Conservation (phyloP, 768 basidiomycete species). For the Lentinula edodes region DNA sequence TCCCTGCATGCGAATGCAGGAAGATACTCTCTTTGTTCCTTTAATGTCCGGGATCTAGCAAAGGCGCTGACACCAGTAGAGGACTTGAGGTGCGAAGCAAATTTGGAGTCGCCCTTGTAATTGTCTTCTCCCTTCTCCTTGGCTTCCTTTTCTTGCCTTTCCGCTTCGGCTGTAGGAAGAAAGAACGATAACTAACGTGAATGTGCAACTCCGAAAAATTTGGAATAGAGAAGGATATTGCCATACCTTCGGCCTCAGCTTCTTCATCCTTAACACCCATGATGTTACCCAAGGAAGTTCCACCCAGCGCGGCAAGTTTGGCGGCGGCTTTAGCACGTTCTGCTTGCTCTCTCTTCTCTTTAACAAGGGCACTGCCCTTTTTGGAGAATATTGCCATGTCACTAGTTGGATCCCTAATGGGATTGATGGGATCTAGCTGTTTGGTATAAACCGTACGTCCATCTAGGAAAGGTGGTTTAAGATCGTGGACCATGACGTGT, state of each 20-base stretch:
- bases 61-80: constrained; percentile 77
- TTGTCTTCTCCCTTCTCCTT: constrained; percentile 53
- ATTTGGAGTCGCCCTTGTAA: constrained; percentile 95
- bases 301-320: constrained; percentile 87
- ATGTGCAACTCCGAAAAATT: constrained; percentile 59
- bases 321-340: constrained; percentile 96
- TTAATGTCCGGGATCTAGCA: constrained; percentile 75
- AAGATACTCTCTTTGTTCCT: constrained; percentile 93
- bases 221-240: constrained; percentile 12
- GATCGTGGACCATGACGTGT: constrained; percentile 94
- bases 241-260: constrained; percentile 84
- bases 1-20: constrained; percentile 98
- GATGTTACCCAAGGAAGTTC: constrained; percentile 93
- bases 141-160: constrained; percentile 40
- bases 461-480: constrained; percentile 97
- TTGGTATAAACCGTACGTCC: constrained; percentile 94
- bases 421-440: constrained; percentile 96
- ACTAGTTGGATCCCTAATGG: constrained; percentile 87
- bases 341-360: constrained; percentile 94
- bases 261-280: constrained; percentile 97
- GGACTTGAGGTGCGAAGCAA: constrained; percentile 88
- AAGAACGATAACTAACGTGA: constrained; percentile 53
- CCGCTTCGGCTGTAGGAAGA: constrained; percentile 51
- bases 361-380: constrained; percentile 92
- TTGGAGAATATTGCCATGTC: constrained; percentile 96